Evolutionary conservation across 148 eudicot genomes (phyloP).

Genomic region (Rhododendron williamsianum): DNA sequence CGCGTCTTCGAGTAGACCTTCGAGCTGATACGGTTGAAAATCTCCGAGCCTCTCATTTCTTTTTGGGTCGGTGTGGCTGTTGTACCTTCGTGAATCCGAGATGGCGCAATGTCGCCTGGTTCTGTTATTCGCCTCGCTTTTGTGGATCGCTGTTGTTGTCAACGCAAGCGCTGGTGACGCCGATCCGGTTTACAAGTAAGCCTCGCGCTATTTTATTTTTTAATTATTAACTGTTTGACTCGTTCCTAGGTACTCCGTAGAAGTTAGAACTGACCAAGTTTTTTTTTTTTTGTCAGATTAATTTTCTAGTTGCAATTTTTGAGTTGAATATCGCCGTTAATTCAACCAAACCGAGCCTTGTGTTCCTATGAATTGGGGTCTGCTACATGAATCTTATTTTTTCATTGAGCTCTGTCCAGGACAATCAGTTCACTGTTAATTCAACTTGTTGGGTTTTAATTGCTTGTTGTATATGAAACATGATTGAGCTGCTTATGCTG

Average conservation of each 20-base stretch:
- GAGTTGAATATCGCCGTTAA: background rate
- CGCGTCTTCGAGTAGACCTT: background rate
- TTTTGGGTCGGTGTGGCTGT: constrained; percentile 5
- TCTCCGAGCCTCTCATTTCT: background rate
- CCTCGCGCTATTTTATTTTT: background rate
- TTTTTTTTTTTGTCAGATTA: background rate
- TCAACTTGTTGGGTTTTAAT: background rate
- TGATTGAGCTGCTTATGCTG: background rate
- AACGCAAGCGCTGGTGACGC: constrained; percentile 53
- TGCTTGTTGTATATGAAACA: background rate
- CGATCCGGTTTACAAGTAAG: constrained; percentile 67
- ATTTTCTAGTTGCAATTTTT: background rate
- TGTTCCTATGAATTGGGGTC: no score
- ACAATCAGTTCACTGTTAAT: background rate
- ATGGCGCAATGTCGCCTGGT: constrained; percentile 30
- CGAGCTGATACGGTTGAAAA: background rate
- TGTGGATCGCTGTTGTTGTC: constrained; percentile 25
- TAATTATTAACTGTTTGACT: background rate
- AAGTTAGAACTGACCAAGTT: background rate
- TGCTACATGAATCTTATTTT: no score
- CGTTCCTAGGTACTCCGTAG: background rate
- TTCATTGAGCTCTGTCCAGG: no score
- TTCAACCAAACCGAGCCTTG: no score
- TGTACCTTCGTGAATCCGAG: constrained; percentile 7
- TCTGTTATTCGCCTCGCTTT: constrained; percentile 24